Evolutionary conservation across 345 rosid species (phyloP).

Genomic region (Firmiana major): DNA sequence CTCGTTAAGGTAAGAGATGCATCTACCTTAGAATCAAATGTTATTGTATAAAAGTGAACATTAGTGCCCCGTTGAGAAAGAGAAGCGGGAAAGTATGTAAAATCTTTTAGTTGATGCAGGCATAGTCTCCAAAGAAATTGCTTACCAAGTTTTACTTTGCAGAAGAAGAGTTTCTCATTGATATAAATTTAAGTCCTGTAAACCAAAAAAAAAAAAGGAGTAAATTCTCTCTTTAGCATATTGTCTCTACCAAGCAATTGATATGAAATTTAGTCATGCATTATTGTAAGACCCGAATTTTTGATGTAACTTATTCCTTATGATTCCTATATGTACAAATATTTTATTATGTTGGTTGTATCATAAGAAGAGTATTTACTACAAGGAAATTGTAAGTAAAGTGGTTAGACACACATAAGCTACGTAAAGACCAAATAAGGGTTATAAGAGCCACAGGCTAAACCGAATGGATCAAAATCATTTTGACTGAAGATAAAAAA

Average conservation of each 20-base stretch:
- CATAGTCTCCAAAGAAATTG: neutral
- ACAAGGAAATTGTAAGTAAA: no score
- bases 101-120: no score
- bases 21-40: conserved; percentile 51
- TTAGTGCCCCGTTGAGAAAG: neutral
- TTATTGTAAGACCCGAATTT: no score
- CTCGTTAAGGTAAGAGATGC: conserved; percentile 45
- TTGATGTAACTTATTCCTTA: no score
- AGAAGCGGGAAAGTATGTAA: neutral
- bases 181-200: conserved; percentile 25
- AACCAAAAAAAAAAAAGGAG: neutral
- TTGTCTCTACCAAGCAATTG: neutral
- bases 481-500: no score
- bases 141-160: conserved; percentile 37
- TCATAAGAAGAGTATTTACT: no score
- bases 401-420: no score
- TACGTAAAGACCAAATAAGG: no score
- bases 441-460: no score
- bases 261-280: neutral
- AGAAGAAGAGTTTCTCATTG: conserved; percentile 29
- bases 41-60: neutral
- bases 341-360: no score
- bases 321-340: no score
- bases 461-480: no score
- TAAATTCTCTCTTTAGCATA: neutral